These are phyloP conservation scores for Podaxis rugospora DNA, from an alignment of 768 basidiomycete species.

Conservation along the genomic window DNA sequence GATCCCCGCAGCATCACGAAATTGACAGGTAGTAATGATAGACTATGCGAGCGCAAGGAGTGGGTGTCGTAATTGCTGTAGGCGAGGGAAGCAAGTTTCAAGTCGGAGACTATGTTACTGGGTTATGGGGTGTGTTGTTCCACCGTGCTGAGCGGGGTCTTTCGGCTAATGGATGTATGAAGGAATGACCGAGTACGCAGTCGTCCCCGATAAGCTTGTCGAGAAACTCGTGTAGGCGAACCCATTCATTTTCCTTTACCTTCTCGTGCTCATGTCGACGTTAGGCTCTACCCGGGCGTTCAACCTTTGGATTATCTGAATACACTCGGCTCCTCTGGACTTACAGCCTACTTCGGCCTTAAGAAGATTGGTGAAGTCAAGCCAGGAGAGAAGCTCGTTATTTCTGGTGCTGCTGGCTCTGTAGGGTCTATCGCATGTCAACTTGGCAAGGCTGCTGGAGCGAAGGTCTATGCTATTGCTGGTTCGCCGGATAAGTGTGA, in stretches of 20 bases:
- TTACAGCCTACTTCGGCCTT: slow-evolving; percentile 91
- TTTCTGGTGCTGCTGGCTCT: slow-evolving; percentile 88
- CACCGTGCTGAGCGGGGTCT: not conserved
- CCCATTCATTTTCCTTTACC: not conserved
- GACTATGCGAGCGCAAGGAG: slow-evolving; percentile 69
- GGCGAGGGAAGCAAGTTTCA: slow-evolving; percentile 51
- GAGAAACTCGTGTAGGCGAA: slow-evolving; percentile 51
- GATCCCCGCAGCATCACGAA: not conserved
- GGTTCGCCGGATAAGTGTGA: slow-evolving; percentile 80
- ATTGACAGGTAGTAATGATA: slow-evolving; percentile 12
- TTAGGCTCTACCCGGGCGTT: slow-evolving; percentile 55
- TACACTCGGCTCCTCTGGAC: slow-evolving; percentile 67
- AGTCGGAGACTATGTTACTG: slow-evolving; percentile 68
- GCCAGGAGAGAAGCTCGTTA: slow-evolving; percentile 79
- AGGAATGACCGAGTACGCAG: slow-evolving; percentile 80
- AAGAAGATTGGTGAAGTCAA: slow-evolving; percentile 78
- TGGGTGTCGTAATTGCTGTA: slow-evolving; percentile 61
- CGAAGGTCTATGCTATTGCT: slow-evolving; percentile 85
- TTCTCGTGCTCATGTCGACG: not conserved
- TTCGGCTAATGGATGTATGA: not conserved
- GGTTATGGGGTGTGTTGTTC: slow-evolving; percentile 49
- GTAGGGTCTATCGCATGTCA: slow-evolving; percentile 85
- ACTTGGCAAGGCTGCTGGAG: slow-evolving; percentile 73
- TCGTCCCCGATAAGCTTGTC: slow-evolving; percentile 50
- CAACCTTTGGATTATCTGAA: slow-evolving; percentile 77